Evolutionary conservation across 78 protist genomes (phyloP).

Genomic region (Monosiga brevicollis): DNA sequence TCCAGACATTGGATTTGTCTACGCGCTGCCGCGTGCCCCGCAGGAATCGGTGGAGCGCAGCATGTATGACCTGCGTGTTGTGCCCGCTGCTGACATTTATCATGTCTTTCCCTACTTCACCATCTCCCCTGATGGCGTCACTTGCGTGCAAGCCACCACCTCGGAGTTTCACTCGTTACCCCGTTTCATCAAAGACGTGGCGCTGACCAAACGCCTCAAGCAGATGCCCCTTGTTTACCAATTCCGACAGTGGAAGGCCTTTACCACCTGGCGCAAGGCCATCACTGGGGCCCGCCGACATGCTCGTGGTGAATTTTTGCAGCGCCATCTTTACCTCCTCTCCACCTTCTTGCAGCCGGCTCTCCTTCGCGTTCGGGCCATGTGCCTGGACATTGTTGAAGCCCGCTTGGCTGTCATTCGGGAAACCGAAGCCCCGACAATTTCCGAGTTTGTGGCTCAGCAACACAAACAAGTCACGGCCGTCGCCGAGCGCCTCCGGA

Average conservation of each 20-base stretch:
- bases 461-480: slow-evolving; percentile 7
- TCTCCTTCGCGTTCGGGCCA: slow-evolving; percentile 24
- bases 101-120: slow-evolving; percentile 35
- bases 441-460: slow-evolving; percentile 3
- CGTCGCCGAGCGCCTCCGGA: background rate
- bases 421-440: background rate
- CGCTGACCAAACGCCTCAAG: slow-evolving; percentile 10
- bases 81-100: slow-evolving; percentile 4
- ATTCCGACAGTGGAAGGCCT: slow-evolving; percentile 32
- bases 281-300: background rate
- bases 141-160: slow-evolving; percentile 25
- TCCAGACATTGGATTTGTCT: background rate
- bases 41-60: slow-evolving; percentile 14
- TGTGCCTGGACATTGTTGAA: slow-evolving; percentile 11
- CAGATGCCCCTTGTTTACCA: slow-evolving; percentile 35
- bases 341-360: slow-evolving; percentile 8
- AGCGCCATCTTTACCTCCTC: background rate
- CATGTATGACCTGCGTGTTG: background rate
- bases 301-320: background rate
- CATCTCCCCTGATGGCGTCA: slow-evolving; percentile 43
- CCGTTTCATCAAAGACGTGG: slow-evolving; percentile 38
- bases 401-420: background rate
- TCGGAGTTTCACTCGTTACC: slow-evolving; percentile 43
- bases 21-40: slow-evolving; percentile 9
- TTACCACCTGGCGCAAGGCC: slow-evolving; percentile 1